phyloP scores from a whole-genome alignment of 257 asterid species.

The Capsicum baccatum region DNA sequence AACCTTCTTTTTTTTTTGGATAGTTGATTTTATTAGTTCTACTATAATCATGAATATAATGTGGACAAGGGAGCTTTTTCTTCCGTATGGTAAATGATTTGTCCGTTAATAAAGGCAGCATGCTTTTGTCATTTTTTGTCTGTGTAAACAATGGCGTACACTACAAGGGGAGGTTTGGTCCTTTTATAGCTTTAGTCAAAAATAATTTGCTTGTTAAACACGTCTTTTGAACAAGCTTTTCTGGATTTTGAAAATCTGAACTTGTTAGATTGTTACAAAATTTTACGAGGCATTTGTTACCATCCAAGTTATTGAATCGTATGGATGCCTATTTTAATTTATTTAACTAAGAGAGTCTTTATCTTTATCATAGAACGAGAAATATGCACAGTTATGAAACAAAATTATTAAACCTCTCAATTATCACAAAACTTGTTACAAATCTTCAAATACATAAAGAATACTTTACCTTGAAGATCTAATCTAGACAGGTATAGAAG shows the following conservation, averaged over 20 bases:
- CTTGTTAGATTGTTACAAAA: background rate
- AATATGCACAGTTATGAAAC: too few species aligned
- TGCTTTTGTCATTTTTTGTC: background rate
- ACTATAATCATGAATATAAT: background rate
- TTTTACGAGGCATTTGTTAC: too few species aligned
- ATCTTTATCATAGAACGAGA: too few species aligned
- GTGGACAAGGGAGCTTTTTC: background rate
- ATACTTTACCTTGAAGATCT: too few species aligned
- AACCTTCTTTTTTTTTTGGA: too few species aligned
- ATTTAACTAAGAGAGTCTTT: too few species aligned
- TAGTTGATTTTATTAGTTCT: background rate
- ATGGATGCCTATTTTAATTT: too few species aligned
- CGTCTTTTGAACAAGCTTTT: background rate
- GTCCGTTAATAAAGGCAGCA: slow-evolving; percentile 5
- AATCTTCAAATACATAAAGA: too few species aligned
- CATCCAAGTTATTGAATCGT: too few species aligned
- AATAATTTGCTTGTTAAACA: background rate
- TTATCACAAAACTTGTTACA: too few species aligned
- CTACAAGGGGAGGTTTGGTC: background rate
- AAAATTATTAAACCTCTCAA: too few species aligned
- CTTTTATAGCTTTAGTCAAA: background rate
- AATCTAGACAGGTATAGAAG: too few species aligned
- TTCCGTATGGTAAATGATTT: slow-evolving; percentile 7
- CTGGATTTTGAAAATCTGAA: background rate
- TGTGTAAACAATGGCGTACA: background rate